Evolutionary conservation across 768 basidiomycete species (phyloP).

Genomic region (Lentinula boryana): DNA sequence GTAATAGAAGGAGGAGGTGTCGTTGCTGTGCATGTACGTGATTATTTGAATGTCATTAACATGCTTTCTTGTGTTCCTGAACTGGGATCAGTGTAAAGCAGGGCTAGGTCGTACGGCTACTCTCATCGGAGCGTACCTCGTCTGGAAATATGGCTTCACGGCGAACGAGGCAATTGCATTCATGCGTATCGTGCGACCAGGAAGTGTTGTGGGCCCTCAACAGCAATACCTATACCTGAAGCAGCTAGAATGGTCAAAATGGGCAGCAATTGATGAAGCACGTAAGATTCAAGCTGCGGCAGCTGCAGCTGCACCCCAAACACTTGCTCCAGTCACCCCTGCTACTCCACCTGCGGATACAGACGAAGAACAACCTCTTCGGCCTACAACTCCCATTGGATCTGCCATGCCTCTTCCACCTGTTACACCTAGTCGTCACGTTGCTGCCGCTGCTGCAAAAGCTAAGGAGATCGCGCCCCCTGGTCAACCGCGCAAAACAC

Average conservation of each 20-base stretch:
- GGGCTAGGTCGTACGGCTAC: conserved; percentile 96
- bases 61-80: conserved; percentile 8
- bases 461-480: conserved; percentile 71
- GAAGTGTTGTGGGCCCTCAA: conserved; percentile 87
- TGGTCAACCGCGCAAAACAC: conserved; percentile 86
- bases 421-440: conserved; percentile 76
- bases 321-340: conserved; percentile 49
- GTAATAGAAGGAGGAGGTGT: conserved; percentile 74
- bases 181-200: conserved; percentile 96
- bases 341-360: conserved; percentile 77
- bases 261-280: conserved; percentile 84
- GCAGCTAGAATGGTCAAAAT: conserved; percentile 90
- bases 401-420: conserved; percentile 47
- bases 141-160: conserved; percentile 98
- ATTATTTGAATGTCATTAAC: conserved; percentile 2
- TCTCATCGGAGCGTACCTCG: conserved; percentile 94
- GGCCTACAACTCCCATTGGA: conserved; percentile 37
- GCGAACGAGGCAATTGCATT: conserved; percentile 95
- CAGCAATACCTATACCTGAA: conserved; percentile 95
- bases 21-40: conserved; percentile 81
- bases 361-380: conserved; percentile 50
- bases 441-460: conserved; percentile 63
- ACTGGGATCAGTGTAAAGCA: conserved; percentile 75
- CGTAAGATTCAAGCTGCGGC: conserved; percentile 39
- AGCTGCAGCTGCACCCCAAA: conserved; percentile 24